Evolutionary conservation across 2,329 filamentous ascomycete genomes (phyloP), one percentile per base, ranked within the genome.

Genomic region (Cercospora zeae-maydis): DNA sequence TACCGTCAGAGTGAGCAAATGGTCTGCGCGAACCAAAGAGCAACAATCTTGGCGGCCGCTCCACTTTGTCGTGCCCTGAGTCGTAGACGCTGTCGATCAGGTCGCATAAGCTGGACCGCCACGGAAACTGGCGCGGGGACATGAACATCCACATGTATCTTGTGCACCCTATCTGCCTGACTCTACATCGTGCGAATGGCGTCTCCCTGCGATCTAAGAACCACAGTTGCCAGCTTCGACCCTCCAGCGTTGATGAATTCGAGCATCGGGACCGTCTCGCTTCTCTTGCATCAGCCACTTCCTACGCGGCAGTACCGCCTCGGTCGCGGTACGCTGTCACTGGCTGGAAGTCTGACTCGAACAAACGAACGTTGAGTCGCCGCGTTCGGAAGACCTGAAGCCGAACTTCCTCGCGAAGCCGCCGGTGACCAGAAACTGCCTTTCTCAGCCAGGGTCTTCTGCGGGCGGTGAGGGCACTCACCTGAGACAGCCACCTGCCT

Each of bases 261-360:
- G 39, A 45, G 39, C 39, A 45, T 45, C 16, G 19, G 9, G 39
- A 21, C 39, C 39, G 16, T 24, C 19, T 13, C 39, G n/a, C 39
- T 39, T 21, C 16, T 11, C 39, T 45, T 21, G 19, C 19, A 45
- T 3, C 19, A 45, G 39, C 39, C 16, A 45, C 16, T 21, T 45
- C 39, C 19, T 45, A 45, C 39, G 39, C 39, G 39, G 39, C 9
- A 45, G 39, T 45, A 45, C 39, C 39, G 39, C 16, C 39, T 13
- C 39, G 39, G 3, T 45, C 19, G 6, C 39, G 39, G 39, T 45
- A 45, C 6, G 19, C 39, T 45, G 9, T 45, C 9, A 21, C 39
- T 57, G 21, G 54, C 36, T 57, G 21, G 14, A 57, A 57, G 54
- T 57, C 54, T 42, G 14, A 24, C 36, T 57, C 36, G 11, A 57